These are phyloP conservation scores for Xylariaceae sp. DNA, from an alignment of 2,329 filamentous ascomycete genomes.

Conservation along the genomic window DNA sequence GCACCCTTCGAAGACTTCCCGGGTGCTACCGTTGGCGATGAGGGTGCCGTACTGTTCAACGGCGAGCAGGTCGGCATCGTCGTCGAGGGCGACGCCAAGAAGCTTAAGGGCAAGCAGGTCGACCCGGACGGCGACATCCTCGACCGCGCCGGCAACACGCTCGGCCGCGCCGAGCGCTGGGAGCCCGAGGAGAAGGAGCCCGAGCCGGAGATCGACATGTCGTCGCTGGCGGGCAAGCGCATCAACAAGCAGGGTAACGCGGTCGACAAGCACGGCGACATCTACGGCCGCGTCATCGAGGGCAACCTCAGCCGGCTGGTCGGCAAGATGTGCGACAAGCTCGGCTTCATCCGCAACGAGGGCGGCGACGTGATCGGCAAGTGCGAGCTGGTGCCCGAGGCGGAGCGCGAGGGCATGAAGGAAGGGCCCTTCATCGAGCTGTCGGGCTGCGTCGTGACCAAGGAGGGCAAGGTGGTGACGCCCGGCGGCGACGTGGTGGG, in stretches of 20 bases:
- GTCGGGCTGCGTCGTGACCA: slow-evolving; percentile 55
- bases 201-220: slow-evolving; percentile 48
- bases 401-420: slow-evolving; percentile 54
- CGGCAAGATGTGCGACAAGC: slow-evolving; percentile 63
- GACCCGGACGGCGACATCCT: slow-evolving; percentile 63
- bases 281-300: slow-evolving; percentile 60
- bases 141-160: slow-evolving; percentile 58
- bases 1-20: slow-evolving; percentile 53
- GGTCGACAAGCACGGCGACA: slow-evolving; percentile 45
- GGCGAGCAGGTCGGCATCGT: slow-evolving; percentile 53
- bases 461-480: slow-evolving; percentile 62
- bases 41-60: slow-evolving; percentile 45
- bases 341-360: slow-evolving; percentile 66
- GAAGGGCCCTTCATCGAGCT: slow-evolving; percentile 65
- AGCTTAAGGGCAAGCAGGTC: slow-evolving; percentile 56
- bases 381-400: slow-evolving; percentile 59
- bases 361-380: slow-evolving; percentile 62
- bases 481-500: slow-evolving; percentile 64
- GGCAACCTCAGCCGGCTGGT: slow-evolving; percentile 56
- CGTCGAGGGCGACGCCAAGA: slow-evolving; percentile 55
- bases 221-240: slow-evolving; percentile 58
- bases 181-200: slow-evolving; percentile 43
- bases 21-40: slow-evolving; percentile 42
- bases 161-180: slow-evolving; percentile 63
- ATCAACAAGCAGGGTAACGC: slow-evolving; percentile 64